These are phyloP conservation scores for Tubosaeta brunneosetosa DNA, from an alignment of 768 basidiomycete genomes.

Conservation along the genomic window DNA sequence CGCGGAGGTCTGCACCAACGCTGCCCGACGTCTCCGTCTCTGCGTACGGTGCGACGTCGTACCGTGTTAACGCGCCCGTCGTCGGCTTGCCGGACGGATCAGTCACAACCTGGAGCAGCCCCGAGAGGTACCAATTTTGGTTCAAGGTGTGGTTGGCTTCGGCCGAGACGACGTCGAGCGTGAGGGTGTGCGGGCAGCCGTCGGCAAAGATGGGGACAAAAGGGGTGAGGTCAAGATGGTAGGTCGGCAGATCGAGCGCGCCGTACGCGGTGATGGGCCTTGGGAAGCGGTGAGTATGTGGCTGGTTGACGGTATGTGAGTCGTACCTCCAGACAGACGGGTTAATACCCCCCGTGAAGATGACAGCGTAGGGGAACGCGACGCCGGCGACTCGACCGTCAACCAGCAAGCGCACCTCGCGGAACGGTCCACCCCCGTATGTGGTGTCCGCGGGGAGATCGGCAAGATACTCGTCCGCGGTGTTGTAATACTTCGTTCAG, in stretches of 20 bases:
- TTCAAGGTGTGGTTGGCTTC: constrained; percentile 62
- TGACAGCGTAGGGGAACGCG: constrained; percentile 54
- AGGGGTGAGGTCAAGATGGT: constrained; percentile 73
- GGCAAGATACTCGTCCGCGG: constrained; percentile 53
- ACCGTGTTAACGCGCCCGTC: constrained; percentile 59
- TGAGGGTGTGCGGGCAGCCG: constrained; percentile 63
- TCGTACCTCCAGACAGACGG: constrained; percentile 64
- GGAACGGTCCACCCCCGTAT: constrained; percentile 49
- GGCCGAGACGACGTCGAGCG: constrained; percentile 69
- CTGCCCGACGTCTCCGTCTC: constrained; percentile 44
- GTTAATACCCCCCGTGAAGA: constrained; percentile 73
- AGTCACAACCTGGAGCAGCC: constrained; percentile 59
- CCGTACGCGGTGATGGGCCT: constrained; percentile 76
- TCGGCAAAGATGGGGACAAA: constrained; percentile 69
- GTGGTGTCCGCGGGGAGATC: constrained; percentile 50
- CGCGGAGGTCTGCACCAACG: constrained; percentile 45
- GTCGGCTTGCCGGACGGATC: constrained; percentile 61
- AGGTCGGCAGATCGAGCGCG: constrained; percentile 72
- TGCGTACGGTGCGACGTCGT: constrained; percentile 57
- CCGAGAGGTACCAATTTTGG: constrained; percentile 78
- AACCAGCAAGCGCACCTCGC: constrained; percentile 57
- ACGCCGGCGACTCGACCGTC: constrained; percentile 53
- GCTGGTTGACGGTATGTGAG: background rate
- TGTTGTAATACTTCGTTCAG: constrained; percentile 57
- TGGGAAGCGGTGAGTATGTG: background rate